These are phyloP conservation scores for Microbotryum intermedium DNA, from an alignment of 1,284 basidiomycete species.

Conservation along the genomic window DNA sequence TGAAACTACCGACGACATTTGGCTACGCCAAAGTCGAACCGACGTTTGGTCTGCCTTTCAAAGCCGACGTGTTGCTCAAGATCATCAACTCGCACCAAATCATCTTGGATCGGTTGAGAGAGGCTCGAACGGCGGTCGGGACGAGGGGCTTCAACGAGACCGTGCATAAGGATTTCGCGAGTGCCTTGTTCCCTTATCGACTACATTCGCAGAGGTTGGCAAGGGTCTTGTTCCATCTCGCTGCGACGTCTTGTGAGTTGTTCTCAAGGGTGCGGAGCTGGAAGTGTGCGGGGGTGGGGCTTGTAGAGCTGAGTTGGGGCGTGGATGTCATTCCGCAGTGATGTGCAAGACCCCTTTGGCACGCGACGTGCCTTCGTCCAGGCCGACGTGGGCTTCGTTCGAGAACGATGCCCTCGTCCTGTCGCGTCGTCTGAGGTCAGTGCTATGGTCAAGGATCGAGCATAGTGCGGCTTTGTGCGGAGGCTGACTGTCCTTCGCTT, in stretches of 20 bases:
- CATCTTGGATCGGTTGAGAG: conserved; percentile 21
- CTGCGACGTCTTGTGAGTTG: conserved; percentile 5
- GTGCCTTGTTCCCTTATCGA: conserved; percentile 23
- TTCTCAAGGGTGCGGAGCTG: too few relatives aligned
- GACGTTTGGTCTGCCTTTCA: conserved; percentile 18
- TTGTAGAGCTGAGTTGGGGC: neutral
- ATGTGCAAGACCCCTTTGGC: conserved; percentile 21
- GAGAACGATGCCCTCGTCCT: conserved; percentile 25
- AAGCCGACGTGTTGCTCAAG: conserved; percentile 14
- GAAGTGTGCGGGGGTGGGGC: too few relatives aligned
- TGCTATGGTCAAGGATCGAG: too few relatives aligned
- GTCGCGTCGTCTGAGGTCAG: conserved; percentile 2
- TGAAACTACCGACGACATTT: conserved; percentile 19
- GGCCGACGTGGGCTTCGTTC: conserved; percentile 20
- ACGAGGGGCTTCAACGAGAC: conserved; percentile 15
- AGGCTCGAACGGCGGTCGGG: conserved; percentile 19
- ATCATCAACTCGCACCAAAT: conserved; percentile 20
- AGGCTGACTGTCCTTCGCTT: neutral
- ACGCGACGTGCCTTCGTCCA: conserved; percentile 20
- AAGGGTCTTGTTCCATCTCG: conserved; percentile 23
- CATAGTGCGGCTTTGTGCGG: neutral
- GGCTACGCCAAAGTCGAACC: conserved; percentile 24
- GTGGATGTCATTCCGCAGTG: neutral
- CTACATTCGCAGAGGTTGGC: conserved; percentile 23
- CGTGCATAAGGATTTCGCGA: conserved; percentile 21